Evolutionary conservation across 176 grass and related monocot species (phyloP), one percentile per base, ranked within the genome.

Genomic region (Luzula sylvatica): DNA sequence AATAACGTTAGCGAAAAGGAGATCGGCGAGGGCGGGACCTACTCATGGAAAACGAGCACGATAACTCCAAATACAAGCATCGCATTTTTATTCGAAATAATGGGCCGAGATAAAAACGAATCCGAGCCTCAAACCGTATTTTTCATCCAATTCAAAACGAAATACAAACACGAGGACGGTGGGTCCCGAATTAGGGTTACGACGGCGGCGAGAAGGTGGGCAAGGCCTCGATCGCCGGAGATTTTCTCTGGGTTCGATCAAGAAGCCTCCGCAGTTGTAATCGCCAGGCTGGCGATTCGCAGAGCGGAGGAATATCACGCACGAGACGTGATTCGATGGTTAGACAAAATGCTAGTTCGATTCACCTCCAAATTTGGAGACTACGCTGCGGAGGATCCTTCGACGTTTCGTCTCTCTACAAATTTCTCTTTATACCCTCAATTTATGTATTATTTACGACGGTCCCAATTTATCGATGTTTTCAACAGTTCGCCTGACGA

Each of bases 281-380:
- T 98, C 72, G 92, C 86, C 46, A 86, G 86, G 58, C 65, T 98
- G 53, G 92, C 86, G 15, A 76, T 87, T 64, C 82, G 79, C 55
- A 75, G 92, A 66, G 78, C 92, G 61, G 86, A 98, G 27, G 77
- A 72, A 29, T 98, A 90, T 56, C 68, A 90, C 55, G 85, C 73
- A 20, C 64, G 81, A 59, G 92, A 98, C 76, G 92, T 98, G 41
- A 90, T 92, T 51, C 75, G 81, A 62, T 98, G 92, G 86, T 78
- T 98, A 50, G 92, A 98, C 65, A 98, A 98, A 67, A 98, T 98
- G 92, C 86, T 98, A 70, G 87, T 98, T 65, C 80, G 86, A 17
- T 98, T 98, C 50, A 98, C 93, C 56, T 58, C 93, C 41, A 98
- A 92, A 64, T 98, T 98, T 69, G 93, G 93, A 49, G 83, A 98